These are phyloP conservation scores for Metarhizium robertsii DNA, from an alignment of 2,329 filamentous ascomycete species.

Conservation along the genomic window DNA sequence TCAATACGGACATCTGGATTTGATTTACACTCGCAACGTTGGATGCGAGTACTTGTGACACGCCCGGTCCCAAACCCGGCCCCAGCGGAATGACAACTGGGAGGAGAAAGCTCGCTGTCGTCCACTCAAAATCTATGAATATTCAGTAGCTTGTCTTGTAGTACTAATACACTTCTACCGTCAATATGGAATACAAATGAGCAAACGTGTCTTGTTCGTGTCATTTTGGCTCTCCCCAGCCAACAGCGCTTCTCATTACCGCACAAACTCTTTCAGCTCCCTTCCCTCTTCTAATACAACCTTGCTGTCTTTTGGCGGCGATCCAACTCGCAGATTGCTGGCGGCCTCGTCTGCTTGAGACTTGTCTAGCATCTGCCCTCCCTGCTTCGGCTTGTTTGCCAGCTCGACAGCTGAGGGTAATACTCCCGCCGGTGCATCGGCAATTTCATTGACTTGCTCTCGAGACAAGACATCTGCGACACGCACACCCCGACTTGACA, in stretches of 20 bases:
- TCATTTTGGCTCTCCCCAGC: not conserved
- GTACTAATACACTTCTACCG: not conserved
- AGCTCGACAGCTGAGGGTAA: constrained; percentile 50
- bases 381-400: constrained; percentile 27
- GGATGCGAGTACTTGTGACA: no score
- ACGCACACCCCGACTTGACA: constrained; percentile 78
- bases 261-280: constrained; percentile 46
- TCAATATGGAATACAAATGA: not conserved
- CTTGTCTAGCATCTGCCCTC: constrained; percentile 9
- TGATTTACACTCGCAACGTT: no score
- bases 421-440: constrained; percentile 66
- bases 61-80: no score
- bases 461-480: constrained; percentile 69
- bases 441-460: constrained; percentile 82
- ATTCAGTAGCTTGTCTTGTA: not conserved
- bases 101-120: not conserved
- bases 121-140: not conserved
- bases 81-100: not conserved
- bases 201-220: not conserved
- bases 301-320: constrained; percentile 51
- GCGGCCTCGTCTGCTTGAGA: constrained; percentile 25
- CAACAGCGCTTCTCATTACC: constrained; percentile 16
- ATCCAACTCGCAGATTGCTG: constrained; percentile 45
- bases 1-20: no score
- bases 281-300: constrained; percentile 55